Conservation (phyloP, 257 asterid genomes). For the Fraxinus pennsylvanica region DNA sequence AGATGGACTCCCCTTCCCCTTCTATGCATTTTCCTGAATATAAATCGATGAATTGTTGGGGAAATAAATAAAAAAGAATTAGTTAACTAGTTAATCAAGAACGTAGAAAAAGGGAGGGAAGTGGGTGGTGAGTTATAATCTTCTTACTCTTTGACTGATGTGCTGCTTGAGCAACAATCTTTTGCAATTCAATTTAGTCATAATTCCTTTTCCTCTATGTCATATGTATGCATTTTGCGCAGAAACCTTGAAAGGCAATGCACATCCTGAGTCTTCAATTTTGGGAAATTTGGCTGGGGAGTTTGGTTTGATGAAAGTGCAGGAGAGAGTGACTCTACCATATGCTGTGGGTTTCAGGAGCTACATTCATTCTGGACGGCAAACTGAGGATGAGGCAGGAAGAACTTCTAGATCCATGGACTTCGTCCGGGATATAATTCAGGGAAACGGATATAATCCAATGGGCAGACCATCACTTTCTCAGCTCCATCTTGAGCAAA, state of each 20-base stretch:
- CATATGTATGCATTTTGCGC: conserved; percentile 30
- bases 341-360: conserved; percentile 34
- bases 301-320: conserved; percentile 26
- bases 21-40: background rate
- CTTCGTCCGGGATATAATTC: conserved; percentile 27
- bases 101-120: background rate
- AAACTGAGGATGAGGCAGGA: conserved; percentile 39
- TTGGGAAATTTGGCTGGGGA: conserved; percentile 37
- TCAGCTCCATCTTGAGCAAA: conserved; percentile 48
- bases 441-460: conserved; percentile 9
- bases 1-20: background rate
- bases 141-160: background rate
- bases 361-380: conserved; percentile 51
- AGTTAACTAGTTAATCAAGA: conserved; percentile 1
- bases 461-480: conserved; percentile 17
- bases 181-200: background rate
- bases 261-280: conserved; percentile 23
- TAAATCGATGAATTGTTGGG: background rate
- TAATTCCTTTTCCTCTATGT: background rate
- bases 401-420: conserved; percentile 30
- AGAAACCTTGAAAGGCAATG: conserved; percentile 23
- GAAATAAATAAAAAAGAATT: background rate
- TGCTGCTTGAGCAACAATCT: background rate
- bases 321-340: conserved; percentile 33
- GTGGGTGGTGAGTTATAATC: background rate